A percentile compares a stretch with the other conserved stretches of the same genome.
These are phyloP conservation scores for Schizopora paradoxa DNA, from an alignment of 1,284 basidiomycete species.

Conservation along the genomic window DNA sequence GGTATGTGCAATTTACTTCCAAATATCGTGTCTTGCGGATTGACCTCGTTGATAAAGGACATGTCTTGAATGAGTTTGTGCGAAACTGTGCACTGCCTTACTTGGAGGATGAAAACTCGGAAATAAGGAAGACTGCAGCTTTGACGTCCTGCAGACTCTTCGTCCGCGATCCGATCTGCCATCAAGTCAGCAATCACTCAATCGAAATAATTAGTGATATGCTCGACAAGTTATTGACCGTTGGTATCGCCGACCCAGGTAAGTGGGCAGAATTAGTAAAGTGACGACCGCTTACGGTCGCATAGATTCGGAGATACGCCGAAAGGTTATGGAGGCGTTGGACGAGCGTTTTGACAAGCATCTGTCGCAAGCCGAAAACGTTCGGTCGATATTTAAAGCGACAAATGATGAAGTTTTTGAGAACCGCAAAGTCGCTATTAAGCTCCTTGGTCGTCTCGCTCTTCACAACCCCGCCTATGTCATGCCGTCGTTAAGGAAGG, in stretches of 20 bases:
- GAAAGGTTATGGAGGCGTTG: slow-evolving; percentile 82
- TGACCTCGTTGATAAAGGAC: slow-evolving; percentile 45
- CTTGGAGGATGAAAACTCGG: slow-evolving; percentile 87
- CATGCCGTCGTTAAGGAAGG: slow-evolving; percentile 95
- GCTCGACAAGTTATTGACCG: slow-evolving; percentile 92
- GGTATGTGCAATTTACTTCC: slow-evolving; percentile 41
- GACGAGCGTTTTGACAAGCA: slow-evolving; percentile 97
- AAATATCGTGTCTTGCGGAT: background rate
- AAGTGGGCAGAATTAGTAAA: slow-evolving; percentile 17
- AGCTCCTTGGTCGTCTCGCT: slow-evolving; percentile 90
- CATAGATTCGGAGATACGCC: slow-evolving; percentile 83
- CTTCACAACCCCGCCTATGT: slow-evolving; percentile 98
- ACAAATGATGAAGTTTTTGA: slow-evolving; percentile 96
- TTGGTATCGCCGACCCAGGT: slow-evolving; percentile 97
- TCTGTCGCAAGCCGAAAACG: slow-evolving; percentile 97
- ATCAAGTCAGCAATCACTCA: slow-evolving; percentile 93
- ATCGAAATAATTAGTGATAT: slow-evolving; percentile 98
- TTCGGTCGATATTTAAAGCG: slow-evolving; percentile 94
- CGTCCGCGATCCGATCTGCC: slow-evolving; percentile 93
- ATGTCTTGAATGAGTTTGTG: slow-evolving; percentile 95
- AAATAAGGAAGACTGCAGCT: slow-evolving; percentile 89
- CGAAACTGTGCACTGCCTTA: slow-evolving; percentile 90
- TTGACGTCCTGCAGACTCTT: slow-evolving; percentile 90
- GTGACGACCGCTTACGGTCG: slow-evolving; percentile 29
- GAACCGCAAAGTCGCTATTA: slow-evolving; percentile 88